Conservation (phyloP, 305 asterid species). For the Solanum hybrid region DNA sequence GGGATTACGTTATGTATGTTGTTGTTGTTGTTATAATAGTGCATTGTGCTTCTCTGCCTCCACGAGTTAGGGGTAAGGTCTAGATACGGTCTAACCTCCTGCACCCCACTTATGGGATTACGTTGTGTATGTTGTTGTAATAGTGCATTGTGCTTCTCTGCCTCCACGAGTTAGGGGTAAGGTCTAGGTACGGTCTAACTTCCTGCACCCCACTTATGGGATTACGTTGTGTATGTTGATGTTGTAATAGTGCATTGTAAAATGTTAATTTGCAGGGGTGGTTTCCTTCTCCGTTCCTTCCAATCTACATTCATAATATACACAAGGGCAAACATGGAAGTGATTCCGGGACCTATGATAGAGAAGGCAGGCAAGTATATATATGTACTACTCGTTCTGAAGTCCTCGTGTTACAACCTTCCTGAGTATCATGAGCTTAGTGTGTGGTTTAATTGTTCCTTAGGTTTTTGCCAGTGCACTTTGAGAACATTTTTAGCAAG, state of each 20-base stretch:
- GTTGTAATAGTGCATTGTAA: neutral
- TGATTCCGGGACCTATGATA: constrained; percentile 53
- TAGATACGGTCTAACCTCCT: neutral
- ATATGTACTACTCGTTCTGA: neutral
- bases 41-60: neutral
- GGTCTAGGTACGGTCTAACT: neutral
- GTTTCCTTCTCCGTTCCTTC: constrained; percentile 64
- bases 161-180: neutral
- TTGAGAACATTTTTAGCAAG: constrained; percentile 77
- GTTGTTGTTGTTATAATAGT: neutral
- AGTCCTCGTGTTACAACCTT: neutral
- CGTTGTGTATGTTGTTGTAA: neutral
- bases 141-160: neutral
- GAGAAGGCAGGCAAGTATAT: constrained; percentile 49
- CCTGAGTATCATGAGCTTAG: neutral
- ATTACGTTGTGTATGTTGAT: neutral
- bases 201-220: too few relatives aligned
- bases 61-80: neutral
- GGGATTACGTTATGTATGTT: too few relatives aligned
- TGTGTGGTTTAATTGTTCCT: neutral
- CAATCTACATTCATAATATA: constrained; percentile 52
- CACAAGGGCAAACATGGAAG: constrained; percentile 80
- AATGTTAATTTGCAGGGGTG: constrained; percentile 34
- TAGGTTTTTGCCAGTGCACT: constrained; percentile 50
- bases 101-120: too few relatives aligned